Conservation (phyloP, 768 basidiomycete species). For the Exidia glandulosa region DNA sequence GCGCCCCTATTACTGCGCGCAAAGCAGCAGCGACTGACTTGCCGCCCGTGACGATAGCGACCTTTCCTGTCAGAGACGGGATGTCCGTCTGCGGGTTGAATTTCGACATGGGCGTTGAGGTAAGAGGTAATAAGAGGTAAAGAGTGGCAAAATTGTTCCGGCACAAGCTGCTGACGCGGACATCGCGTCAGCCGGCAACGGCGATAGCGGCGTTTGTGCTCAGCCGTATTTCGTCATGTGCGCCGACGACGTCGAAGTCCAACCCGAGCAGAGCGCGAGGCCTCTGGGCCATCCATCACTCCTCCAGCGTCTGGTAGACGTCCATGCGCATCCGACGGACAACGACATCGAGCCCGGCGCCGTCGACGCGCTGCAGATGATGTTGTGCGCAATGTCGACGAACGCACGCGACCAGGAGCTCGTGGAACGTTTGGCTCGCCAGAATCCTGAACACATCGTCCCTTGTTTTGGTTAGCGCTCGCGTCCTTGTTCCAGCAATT, state of each 20-base stretch:
- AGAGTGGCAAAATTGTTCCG: no score
- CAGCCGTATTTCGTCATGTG: no score
- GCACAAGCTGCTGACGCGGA: no score
- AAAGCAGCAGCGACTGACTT: slow-evolving; percentile 29
- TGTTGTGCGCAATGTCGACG: slow-evolving; percentile 74
- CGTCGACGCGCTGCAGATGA: slow-evolving; percentile 49
- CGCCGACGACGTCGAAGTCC: neutral
- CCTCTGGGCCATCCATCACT: slow-evolving; percentile 15
- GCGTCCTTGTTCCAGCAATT: neutral
- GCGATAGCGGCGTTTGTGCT: no score
- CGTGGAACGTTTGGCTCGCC: slow-evolving; percentile 53
- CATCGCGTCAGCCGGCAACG: no score
- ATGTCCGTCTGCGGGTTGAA: slow-evolving; percentile 31
- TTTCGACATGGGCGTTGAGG: slow-evolving; percentile 5
- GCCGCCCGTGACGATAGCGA: slow-evolving; percentile 46
- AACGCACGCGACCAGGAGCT: slow-evolving; percentile 53
- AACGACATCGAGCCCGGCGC: slow-evolving; percentile 27
- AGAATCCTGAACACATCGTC: slow-evolving; percentile 56
- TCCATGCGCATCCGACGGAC: slow-evolving; percentile 80
- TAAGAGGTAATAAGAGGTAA: no score
- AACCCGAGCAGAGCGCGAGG: neutral
- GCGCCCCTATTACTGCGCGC: neutral
- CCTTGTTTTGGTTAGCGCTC: slow-evolving; percentile 73
- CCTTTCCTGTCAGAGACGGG: slow-evolving; percentile 36
- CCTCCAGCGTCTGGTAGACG: slow-evolving; percentile 66